Evolutionary conservation across 2,329 filamentous ascomycete genomes (phyloP), one percentile per base, ranked within the genome.

Genomic region (Alternaria sp.): DNA sequence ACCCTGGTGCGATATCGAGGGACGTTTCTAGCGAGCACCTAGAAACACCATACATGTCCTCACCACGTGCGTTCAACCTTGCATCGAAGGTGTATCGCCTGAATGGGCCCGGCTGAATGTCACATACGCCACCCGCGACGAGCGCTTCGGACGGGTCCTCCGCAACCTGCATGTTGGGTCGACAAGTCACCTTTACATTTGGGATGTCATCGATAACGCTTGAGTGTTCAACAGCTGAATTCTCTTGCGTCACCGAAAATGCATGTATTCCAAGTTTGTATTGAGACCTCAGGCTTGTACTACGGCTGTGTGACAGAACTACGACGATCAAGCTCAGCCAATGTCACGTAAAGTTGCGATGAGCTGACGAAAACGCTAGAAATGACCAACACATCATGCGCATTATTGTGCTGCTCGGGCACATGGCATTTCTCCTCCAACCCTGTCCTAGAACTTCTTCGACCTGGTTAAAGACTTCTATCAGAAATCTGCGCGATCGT

Each of bases 101-200:
- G 44, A 60, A 51, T 63, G n/a, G 57, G 59, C 51, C 64, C 72
- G 71, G 72, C 59, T 73, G 71, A 74, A 68, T 73, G 67, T 62
- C 47, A 55, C 43, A 46, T 32, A 61, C 68, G 55, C 51, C 19
- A 32, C 47, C 19, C 11, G 55, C 21, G 21, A 19, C 15, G 52
- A 28, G 52, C 52, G 32, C 11, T 50, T 49, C 28, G 26, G 6
- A 49, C 45, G 15, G 15, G 25, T 17, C 17, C 47, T 44, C 28
- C 15, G 17, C 47, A 46, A 32, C 8, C 21, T 36, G 28, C 23
- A 25, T 1, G 32, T 17, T 52, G 28, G 15, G 5, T 40, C 49
- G 28, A 52, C 19, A 25, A 57, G 19, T 15, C 15, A 19, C 21
- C 13, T 57, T 19, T 49, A 23, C 28, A 50, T 26, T 9, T 4